phyloP scores from a whole-genome alignment of 2,329 filamentous ascomycete genomes.

The Nothomitra cinnamomea region DNA sequence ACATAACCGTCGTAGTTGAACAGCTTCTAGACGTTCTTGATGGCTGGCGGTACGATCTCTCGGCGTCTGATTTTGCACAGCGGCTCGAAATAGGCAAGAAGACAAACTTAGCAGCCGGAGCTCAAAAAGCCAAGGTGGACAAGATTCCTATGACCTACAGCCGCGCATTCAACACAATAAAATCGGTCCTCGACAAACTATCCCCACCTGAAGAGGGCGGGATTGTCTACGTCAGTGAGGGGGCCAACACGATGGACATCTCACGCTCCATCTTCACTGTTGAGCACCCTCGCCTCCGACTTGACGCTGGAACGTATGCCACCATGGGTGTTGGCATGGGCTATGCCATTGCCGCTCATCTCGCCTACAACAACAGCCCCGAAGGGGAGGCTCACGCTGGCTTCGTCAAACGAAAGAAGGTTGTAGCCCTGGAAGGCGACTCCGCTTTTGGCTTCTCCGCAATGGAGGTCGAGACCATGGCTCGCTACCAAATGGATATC shows the following conservation, averaged over 20 bases:
- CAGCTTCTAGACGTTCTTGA: slow-evolving; percentile 27
- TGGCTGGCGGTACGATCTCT: slow-evolving; percentile 27
- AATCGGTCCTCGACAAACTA: slow-evolving; percentile 28
- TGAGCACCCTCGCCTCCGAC: slow-evolving; percentile 34
- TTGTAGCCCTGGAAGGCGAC: slow-evolving; percentile 39
- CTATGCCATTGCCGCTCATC: slow-evolving; percentile 38
- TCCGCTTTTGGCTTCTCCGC: slow-evolving; percentile 38
- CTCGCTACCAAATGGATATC: slow-evolving; percentile 35
- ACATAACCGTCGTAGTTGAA: slow-evolving; percentile 30
- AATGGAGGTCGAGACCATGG: slow-evolving; percentile 39
- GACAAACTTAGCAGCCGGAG: slow-evolving; percentile 31
- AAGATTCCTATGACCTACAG: slow-evolving; percentile 32
- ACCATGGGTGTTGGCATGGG: slow-evolving; percentile 43
- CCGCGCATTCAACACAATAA: slow-evolving; percentile 35
- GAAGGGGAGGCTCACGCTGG: slow-evolving; percentile 17
- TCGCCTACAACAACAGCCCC: slow-evolving; percentile 32
- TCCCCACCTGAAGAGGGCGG: slow-evolving; percentile 28
- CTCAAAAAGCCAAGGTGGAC: slow-evolving; percentile 23
- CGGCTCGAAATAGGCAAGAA: slow-evolving; percentile 20
- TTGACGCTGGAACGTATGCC: slow-evolving; percentile 41
- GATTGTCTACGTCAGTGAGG: slow-evolving; percentile 39
- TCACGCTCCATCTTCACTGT: slow-evolving; percentile 37
- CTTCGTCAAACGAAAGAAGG: slow-evolving; percentile 26
- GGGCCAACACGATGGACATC: slow-evolving; percentile 45
- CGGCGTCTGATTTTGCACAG: slow-evolving; percentile 19